A percentile compares a stretch with the other conserved stretches of the same genome.
Evolutionary conservation across 139 green algal genomes (phyloP).

Genomic region (Coelastrella sp.): DNA sequence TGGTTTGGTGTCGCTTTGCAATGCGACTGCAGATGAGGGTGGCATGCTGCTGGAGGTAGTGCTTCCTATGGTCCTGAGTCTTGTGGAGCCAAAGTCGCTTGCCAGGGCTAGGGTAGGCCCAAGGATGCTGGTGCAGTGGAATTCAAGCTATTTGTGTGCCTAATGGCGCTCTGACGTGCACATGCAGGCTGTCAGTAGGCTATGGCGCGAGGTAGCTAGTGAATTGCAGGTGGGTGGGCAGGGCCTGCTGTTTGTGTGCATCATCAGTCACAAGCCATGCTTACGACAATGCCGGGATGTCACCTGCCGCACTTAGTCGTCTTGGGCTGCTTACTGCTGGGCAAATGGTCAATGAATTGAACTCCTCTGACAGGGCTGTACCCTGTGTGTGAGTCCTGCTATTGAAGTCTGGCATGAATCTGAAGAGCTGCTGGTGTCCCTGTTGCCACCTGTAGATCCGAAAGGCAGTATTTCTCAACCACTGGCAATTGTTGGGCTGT

Average conservation of each 20-base stretch:
- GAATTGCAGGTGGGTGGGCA: slow-evolving; percentile 21
- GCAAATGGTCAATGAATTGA: too few species aligned
- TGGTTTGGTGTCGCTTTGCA: not conserved
- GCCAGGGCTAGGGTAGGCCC: not conserved
- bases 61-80: not conserved
- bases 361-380: too few species aligned
- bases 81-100: not conserved
- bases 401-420: too few species aligned
- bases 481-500: slow-evolving; percentile 47
- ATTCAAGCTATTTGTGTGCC: not conserved
- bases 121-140: not conserved
- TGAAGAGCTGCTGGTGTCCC: too few species aligned
- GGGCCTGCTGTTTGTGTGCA: too few species aligned
- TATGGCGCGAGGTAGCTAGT: slow-evolving; percentile 27
- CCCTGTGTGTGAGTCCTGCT: too few species aligned
- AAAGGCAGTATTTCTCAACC: slow-evolving; percentile 38
- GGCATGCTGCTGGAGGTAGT: not conserved
- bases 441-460: slow-evolving; percentile 30
- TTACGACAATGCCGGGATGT: too few species aligned
- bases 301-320: too few species aligned
- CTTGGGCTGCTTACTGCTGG: too few species aligned
- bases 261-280: too few species aligned
- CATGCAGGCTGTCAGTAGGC: slow-evolving; percentile 40
- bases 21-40: not conserved
- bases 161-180: not conserved